Evolutionary conservation across 495 filamentous ascomycete genomes (phyloP), one percentile per base, ranked within the genome.

Genomic region (Xylaria nigripes): DNA sequence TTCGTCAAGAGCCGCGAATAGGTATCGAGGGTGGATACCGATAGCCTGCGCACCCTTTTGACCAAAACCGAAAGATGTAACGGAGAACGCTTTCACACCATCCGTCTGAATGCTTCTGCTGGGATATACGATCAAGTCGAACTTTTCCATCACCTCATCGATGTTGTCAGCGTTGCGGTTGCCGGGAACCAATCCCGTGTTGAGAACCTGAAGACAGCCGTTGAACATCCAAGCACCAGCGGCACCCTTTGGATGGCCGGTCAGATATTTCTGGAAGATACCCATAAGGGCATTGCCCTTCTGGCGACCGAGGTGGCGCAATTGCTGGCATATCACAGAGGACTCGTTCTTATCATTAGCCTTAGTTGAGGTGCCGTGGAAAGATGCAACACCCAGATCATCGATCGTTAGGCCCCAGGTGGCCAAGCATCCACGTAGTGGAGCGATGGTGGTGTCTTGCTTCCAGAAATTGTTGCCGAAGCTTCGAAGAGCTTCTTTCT

Each of bases 331-430:
- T 61, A 99, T 85, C 64, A 95, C 91, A 53, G 93, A 90, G 24
- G 93, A 96, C 70, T 99, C 93, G 69, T 99, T 99, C 83, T 99
- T 99, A 76, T 99, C 93, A 66, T 99, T 99, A 51, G 93, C 93
- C 55, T 94, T 90, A 34, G 93, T 99, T 19, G 92, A 96, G 25
- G 93, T 99, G 57, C 93, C 93, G 72, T 99, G 93, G 86, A 97
- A 99, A 19, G 93, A 97, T 7, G 92, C 91, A 45, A 97, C 90
- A 54, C 72, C 85, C 45, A 99, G 82, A 61, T 99, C 93, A 67
- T 99, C 94, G 60, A 99, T 90, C 15, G 93, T 97, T 36, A 99
- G 82, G 67, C 90, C 91, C 93, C 93, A 99, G 13, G 92, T 96
- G 34, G 93, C 93, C 48, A 98, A 81, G 34, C 93, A 87, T 63